Percentiles rank a stretch among this genome's conserved stretches.
phyloP scores from a whole-genome alignment of 176 grass and related monocot genomes.

The Miscanthus lutarioriparius region DNA sequence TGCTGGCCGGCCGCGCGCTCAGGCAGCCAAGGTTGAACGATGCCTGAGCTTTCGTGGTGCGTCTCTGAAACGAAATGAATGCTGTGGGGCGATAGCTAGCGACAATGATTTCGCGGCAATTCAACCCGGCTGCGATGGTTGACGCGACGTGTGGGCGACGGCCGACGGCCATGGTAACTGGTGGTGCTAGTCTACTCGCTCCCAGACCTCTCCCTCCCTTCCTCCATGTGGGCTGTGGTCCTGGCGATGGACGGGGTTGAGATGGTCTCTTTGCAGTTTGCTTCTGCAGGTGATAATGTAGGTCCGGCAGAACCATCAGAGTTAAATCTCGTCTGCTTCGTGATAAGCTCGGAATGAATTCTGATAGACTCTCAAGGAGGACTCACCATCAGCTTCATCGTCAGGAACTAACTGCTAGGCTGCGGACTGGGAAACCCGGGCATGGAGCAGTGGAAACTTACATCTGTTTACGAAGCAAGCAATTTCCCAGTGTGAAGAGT shows the following conservation, averaged over 20 bases:
- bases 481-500: not conserved
- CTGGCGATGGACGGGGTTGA: not conserved
- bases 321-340: conserved; percentile 11
- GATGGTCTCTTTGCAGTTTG: not conserved
- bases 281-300: conserved; percentile 1
- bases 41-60: not conserved
- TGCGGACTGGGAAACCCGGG: not conserved
- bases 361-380: not conserved
- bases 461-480: not conserved
- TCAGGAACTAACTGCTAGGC: not conserved
- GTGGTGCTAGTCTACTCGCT: too few relatives aligned
- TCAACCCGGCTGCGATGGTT: not conserved
- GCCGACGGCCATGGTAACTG: too few relatives aligned
- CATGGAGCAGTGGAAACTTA: not conserved
- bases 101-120: conserved; percentile 5
- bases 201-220: too few relatives aligned
- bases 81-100: not conserved
- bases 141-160: not conserved
- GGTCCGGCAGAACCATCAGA: conserved; percentile 32
- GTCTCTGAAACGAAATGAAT: not conserved
- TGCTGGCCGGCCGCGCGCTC: not conserved
- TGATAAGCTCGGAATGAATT: conserved; percentile 6
- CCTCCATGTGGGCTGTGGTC: not conserved
- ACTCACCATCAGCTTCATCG: not conserved
- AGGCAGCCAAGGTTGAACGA: not conserved